phyloP scores from a whole-genome alignment of 176 grass and related monocot genomes.

The Aechmea fasciata region DNA sequence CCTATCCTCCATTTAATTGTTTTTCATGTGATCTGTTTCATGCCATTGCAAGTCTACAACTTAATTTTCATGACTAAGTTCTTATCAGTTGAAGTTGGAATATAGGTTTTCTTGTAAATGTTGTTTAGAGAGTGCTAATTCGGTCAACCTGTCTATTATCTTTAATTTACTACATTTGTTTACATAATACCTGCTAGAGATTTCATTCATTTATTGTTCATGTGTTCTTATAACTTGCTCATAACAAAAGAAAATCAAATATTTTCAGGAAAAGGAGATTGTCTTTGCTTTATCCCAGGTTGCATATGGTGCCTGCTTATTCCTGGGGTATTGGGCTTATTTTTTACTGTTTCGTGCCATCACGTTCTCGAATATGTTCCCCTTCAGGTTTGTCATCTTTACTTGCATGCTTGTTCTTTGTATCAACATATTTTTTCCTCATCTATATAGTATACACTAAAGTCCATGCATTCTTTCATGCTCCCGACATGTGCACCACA shows the following conservation, averaged over 20 bases:
- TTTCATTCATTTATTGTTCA: conserved; percentile 5
- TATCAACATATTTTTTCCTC: conserved; percentile 3
- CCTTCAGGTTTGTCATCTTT: conserved; percentile 49
- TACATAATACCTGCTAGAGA: conserved; percentile 8
- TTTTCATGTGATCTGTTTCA: background rate
- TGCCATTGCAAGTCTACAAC: too few species aligned
- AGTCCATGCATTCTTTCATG: background rate
- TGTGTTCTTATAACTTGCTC: conserved; percentile 12
- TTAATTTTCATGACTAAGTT: too few species aligned
- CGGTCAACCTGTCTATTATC: conserved; percentile 14
- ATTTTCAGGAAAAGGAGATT: conserved; percentile 71
- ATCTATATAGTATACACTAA: background rate
- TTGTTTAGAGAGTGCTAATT: too few species aligned
- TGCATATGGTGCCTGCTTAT: conserved; percentile 55
- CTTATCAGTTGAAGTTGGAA: too few species aligned
- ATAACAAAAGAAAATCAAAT: conserved; percentile 15
- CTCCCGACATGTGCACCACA: too few species aligned
- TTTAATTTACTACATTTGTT: background rate
- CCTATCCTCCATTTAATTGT: background rate
- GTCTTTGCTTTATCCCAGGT: conserved; percentile 85
- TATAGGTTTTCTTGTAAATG: too few species aligned
- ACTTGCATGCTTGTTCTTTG: conserved; percentile 8
- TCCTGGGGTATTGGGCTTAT: conserved; percentile 84
- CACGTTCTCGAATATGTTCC: conserved; percentile 45
- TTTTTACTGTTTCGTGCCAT: conserved; percentile 47